phyloP scores from a whole-genome alignment of 2,329 filamentous ascomycete species.

The Diaporthe capsici region DNA sequence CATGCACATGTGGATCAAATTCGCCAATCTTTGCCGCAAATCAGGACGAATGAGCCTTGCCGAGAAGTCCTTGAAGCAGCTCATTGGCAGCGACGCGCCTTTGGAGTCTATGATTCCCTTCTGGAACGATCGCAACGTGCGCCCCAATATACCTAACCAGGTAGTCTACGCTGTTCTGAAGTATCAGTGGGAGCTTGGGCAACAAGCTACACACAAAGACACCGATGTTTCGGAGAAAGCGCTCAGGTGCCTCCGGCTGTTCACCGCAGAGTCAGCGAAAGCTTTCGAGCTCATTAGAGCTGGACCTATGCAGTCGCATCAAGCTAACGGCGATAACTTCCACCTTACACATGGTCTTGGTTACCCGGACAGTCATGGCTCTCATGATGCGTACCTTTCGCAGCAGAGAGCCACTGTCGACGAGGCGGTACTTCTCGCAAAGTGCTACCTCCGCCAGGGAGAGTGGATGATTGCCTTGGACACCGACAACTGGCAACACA shows the following conservation, averaged over 20 bases:
- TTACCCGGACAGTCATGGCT: slow-evolving; percentile 60
- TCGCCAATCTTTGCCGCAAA: slow-evolving; percentile 97
- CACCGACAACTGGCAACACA: slow-evolving; percentile 89
- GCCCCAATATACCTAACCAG: slow-evolving; percentile 74
- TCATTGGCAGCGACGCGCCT: slow-evolving; percentile 81
- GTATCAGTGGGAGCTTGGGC: slow-evolving; percentile 92
- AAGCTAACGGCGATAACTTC: slow-evolving; percentile 57
- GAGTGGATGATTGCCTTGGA: slow-evolving; percentile 94
- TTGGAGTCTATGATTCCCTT: slow-evolving; percentile 74
- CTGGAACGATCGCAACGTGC: slow-evolving; percentile 62
- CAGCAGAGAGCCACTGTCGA: slow-evolving; percentile 68
- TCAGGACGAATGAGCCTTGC: slow-evolving; percentile 94
- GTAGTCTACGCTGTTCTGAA: slow-evolving; percentile 98
- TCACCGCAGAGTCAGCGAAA: slow-evolving; percentile 72
- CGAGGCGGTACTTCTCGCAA: slow-evolving; percentile 83
- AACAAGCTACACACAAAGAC: slow-evolving; percentile 63
- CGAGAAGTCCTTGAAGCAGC: slow-evolving; percentile 91
- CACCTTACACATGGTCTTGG: slow-evolving; percentile 63
- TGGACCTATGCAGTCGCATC: slow-evolving; percentile 61
- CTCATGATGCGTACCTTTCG: slow-evolving; percentile 62
- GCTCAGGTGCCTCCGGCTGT: slow-evolving; percentile 70
- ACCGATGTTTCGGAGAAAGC: slow-evolving; percentile 67
- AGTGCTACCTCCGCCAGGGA: slow-evolving; percentile 95
- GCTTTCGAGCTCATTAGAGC: slow-evolving; percentile 67
- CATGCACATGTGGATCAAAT: slow-evolving; percentile 99